Evolutionary conservation across 495 filamentous ascomycete species (phyloP).

Genomic region (Podospora anserina): DNA sequence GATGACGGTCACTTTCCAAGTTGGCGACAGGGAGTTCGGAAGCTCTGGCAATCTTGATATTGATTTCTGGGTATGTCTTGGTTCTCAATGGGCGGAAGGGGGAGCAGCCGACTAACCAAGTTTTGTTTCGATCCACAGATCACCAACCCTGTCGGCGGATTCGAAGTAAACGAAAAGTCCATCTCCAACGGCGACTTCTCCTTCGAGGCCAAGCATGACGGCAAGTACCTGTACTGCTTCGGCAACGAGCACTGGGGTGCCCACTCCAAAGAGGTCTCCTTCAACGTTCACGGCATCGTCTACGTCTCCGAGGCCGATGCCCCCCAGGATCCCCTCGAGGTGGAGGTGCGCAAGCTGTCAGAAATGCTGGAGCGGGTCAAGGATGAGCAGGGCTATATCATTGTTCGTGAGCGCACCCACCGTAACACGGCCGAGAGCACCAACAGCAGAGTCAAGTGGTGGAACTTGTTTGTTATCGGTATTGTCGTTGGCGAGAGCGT

Average conservation of each 20-base stretch:
- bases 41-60: conserved; percentile 91
- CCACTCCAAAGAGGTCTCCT: conserved; percentile 92
- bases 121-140: conserved; percentile 54
- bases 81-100: conserved; percentile 8
- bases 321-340: conserved; percentile 82
- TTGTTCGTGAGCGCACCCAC: conserved; percentile 90
- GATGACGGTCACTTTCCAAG: conserved; percentile 99
- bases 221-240: conserved; percentile 95
- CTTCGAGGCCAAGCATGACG: conserved; percentile 80
- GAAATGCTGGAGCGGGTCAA: conserved; percentile 87
- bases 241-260: conserved; percentile 95
- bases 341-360: conserved; percentile 81
- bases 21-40: conserved; percentile 94
- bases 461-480: conserved; percentile 93
- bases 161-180: conserved; percentile 72
- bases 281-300: conserved; percentile 98
- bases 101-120: neutral
- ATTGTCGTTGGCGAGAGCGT: conserved; percentile 88
- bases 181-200: conserved; percentile 89
- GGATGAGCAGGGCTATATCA: conserved; percentile 97
- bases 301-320: conserved; percentile 89
- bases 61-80: conserved; percentile 86
- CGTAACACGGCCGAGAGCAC: conserved; percentile 98
- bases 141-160: conserved; percentile 69
- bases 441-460: conserved; percentile 96